These are phyloP conservation scores for Aspergillus puulaauensis DNA, from an alignment of 2,329 filamentous ascomycete genomes.

Conservation along the genomic window DNA sequence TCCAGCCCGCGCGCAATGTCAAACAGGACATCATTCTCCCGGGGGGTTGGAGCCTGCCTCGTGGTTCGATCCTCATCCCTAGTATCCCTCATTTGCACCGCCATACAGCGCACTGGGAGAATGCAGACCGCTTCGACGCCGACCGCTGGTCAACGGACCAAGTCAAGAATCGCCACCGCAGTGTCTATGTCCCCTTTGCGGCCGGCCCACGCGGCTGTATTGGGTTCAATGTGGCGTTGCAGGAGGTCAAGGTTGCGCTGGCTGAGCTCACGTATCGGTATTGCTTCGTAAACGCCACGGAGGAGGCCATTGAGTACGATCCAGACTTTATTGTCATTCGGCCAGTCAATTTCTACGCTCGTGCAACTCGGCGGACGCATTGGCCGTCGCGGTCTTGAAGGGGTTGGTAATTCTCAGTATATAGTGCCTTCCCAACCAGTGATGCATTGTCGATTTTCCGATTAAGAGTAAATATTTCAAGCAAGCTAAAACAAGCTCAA, in stretches of 20 bases:
- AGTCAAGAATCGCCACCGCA: slow-evolving; percentile 53
- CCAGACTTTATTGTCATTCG: slow-evolving; percentile 30
- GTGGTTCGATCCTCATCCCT: slow-evolving; percentile 56
- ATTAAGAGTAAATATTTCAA: too few species aligned
- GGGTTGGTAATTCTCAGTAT: too few species aligned
- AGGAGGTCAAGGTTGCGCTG: slow-evolving; percentile 58
- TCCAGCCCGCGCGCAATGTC: slow-evolving; percentile 59
- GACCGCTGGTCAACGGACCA: slow-evolving; percentile 59
- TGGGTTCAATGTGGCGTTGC: slow-evolving; percentile 64
- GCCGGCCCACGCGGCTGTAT: slow-evolving; percentile 59
- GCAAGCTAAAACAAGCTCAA: too few species aligned
- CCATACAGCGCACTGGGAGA: slow-evolving; percentile 58
- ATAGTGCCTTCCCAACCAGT: too few species aligned
- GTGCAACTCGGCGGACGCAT: slow-evolving; percentile 11
- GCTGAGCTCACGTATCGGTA: slow-evolving; percentile 61
- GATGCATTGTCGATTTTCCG: too few species aligned
- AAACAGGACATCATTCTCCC: slow-evolving; percentile 58
- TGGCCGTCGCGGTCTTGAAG: too few species aligned
- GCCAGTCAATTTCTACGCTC: slow-evolving; percentile 26
- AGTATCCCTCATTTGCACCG: slow-evolving; percentile 48
- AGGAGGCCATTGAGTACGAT: slow-evolving; percentile 41
- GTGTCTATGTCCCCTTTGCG: slow-evolving; percentile 60
- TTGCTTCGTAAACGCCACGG: slow-evolving; percentile 51
- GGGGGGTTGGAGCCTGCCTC: slow-evolving; percentile 57
- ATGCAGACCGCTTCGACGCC: slow-evolving; percentile 58